Conservation (phyloP, 441 rosid genomes). For the Croton laevigatus region DNA sequence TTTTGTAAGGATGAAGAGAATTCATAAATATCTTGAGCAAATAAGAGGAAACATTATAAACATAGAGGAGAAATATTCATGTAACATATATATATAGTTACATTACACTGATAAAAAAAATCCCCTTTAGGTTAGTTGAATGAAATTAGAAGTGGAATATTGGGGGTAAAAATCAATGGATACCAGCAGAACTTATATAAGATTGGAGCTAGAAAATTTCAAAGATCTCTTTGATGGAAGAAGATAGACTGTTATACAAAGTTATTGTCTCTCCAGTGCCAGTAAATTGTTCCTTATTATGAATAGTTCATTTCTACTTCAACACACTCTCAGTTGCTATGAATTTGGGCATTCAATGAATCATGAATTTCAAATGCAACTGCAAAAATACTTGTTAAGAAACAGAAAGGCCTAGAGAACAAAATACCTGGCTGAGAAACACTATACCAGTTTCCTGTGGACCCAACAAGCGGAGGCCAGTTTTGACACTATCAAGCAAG, state of each 20-base stretch:
- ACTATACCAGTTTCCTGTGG: slow-evolving; percentile 71
- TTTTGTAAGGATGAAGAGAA: neutral
- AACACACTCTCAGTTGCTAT: neutral
- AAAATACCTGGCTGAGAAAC: slow-evolving; percentile 71
- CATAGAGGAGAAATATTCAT: neutral
- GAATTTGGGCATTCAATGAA: slow-evolving; percentile 1
- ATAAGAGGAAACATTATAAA: neutral
- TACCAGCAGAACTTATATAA: neutral
- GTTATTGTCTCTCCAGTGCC: neutral
- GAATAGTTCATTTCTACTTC: neutral
- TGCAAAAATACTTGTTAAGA: neutral
- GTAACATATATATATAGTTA: neutral
- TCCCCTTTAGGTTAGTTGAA: neutral
- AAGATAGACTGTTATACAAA: neutral
- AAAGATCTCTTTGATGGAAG: neutral
- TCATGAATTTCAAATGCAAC: neutral
- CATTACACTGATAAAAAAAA: neutral
- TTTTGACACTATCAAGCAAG: slow-evolving; percentile 28
- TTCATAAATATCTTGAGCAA: neutral
- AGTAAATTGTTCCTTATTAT: neutral
- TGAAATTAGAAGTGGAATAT: neutral
- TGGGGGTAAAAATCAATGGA: neutral
- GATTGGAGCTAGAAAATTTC: neutral
- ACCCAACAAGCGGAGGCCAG: slow-evolving; percentile 61
- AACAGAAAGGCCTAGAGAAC: slow-evolving; percentile 1